Evolutionary conservation across 805 yeast genomes (phyloP), one percentile per base, ranked within the genome.

Genomic region (Lipomyces yamanashiensis): DNA sequence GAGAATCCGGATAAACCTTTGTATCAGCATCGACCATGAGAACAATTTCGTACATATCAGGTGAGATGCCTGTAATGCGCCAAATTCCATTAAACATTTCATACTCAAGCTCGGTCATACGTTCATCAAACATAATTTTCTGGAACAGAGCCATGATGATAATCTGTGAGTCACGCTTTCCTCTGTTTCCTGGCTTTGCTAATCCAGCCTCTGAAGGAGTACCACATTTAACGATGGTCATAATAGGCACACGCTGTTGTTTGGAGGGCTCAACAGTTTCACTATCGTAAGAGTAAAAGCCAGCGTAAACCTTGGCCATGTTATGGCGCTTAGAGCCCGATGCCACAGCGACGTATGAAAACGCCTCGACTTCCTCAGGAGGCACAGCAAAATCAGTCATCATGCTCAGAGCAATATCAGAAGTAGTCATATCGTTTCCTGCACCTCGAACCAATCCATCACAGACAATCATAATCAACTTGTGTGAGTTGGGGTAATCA

Each of bases 1-100:
- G 72, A 4, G 93, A 87, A 74, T 92, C 97, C 0, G 96, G 93
- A 73, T 81, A 90, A 1, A 92, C 89, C 73, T 85, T 85, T 0
- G 98, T 91, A 78, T 92, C 98, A 1, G 98, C 98, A 78, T 92
- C 98, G 39, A 92, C 96, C 97, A 92, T 92, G 37, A 92, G 77
- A 17, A 89, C 85, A 17, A 87, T 80, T 74, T 92, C 97, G 76
- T 90, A 92, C 74, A 83, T 81, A 56, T 86, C 89, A 0, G 96
- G 87, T 85, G 89, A 87, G 47, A 90, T 77, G 0, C 97, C 97
- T 0, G 96, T 91, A 12, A 91, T 80, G 70, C 84, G 82, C 93
- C 96, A 90, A 19, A 92, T 88, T 41, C 83, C 83, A 57, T 81
- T 82, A 72, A 90, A 77, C 70, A 92, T 80, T 73, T 89, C 96